Evolutionary conservation across 2,329 filamentous ascomycete species (phyloP).

Genomic region (Periconia digitata): DNA sequence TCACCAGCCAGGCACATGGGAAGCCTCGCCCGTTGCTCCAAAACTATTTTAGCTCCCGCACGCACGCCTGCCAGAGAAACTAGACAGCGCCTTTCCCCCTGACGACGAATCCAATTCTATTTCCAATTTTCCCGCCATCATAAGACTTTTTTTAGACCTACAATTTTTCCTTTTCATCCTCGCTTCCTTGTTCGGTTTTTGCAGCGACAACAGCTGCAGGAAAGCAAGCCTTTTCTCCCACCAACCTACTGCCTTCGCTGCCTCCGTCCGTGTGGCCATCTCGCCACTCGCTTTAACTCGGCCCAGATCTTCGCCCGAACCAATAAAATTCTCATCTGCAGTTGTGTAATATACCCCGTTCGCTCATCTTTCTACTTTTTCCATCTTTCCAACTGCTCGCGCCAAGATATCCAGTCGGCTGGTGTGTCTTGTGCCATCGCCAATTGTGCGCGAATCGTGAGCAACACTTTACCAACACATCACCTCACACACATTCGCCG

Average conservation of each 20-base stretch:
- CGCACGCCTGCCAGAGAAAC: slow-evolving; percentile 6
- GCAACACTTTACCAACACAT: neutral
- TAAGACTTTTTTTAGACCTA: neutral
- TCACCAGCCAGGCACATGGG: neutral
- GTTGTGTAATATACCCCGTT: neutral
- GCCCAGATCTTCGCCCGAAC: neutral
- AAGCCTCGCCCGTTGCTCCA: slow-evolving; percentile 20
- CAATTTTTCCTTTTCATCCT: neutral
- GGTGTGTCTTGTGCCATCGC: neutral
- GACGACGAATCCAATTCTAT: neutral
- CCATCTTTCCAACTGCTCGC: neutral
- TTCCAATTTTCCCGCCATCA: slow-evolving; percentile 1
- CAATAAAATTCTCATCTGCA: neutral
- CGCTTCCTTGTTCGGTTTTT: neutral
- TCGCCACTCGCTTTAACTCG: neutral
- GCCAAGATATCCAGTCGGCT: neutral
- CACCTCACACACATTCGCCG: neutral
- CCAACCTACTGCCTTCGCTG: neutral
- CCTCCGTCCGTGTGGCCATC: neutral
- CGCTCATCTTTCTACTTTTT: neutral
- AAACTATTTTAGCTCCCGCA: slow-evolving; percentile 38
- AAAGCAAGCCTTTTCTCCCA: neutral
- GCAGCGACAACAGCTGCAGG: neutral
- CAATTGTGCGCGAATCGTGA: neutral
- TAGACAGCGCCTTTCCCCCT: neutral